Conservation (phyloP, 306 rosid species). For the Sesbania bispinosa region DNA sequence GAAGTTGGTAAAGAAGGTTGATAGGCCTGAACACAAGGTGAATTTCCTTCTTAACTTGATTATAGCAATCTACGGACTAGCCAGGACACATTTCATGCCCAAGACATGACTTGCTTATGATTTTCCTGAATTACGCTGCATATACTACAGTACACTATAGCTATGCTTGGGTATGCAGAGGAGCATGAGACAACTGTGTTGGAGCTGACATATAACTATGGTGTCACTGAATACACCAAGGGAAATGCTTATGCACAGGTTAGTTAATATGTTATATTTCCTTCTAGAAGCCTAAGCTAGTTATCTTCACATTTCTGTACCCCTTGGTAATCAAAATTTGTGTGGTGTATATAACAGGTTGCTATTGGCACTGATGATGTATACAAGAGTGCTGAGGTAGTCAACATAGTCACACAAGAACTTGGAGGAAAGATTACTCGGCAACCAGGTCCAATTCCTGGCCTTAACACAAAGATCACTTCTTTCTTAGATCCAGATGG, state of each 20-base stretch:
- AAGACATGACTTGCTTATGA: neutral
- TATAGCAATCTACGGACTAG: neutral
- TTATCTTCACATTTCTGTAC: constrained; percentile 7
- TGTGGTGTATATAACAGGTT: constrained; percentile 43
- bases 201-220: constrained; percentile 95
- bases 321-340: neutral
- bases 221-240: constrained; percentile 83
- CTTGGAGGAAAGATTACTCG: constrained; percentile 95
- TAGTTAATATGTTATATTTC: neutral
- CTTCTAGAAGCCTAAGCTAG: neutral
- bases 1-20: constrained; percentile 67
- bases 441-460: constrained; percentile 85
- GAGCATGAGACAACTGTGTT: constrained; percentile 80
- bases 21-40: constrained; percentile 87
- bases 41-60: neutral
- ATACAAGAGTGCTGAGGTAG: constrained; percentile 86
- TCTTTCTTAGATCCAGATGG: constrained; percentile 96
- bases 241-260: constrained; percentile 99
- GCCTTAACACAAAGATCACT: constrained; percentile 80
- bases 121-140: constrained; percentile 14
- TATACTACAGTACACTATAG: constrained; percentile 66
- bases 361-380: constrained; percentile 96
- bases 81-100: neutral
- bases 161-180: constrained; percentile 85
- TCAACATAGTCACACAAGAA: constrained; percentile 66